These are phyloP conservation scores for Boletus rubropictus DNA, from an alignment of 768 basidiomycete species.

Conservation along the genomic window DNA sequence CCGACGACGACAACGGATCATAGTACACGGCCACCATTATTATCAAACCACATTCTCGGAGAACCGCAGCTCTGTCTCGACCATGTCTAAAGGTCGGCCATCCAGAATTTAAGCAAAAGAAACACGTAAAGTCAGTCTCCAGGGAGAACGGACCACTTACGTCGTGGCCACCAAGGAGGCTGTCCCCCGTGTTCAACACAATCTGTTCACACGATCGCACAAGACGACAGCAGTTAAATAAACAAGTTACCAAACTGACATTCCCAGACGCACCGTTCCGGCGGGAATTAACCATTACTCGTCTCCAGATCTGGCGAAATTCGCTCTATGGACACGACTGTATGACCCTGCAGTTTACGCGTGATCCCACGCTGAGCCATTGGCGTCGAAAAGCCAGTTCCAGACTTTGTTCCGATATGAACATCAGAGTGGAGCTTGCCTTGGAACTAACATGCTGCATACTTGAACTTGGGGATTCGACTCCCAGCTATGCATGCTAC, in stretches of 20 bases:
- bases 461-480: not conserved
- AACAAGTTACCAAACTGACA: too few relatives aligned
- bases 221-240: too few relatives aligned
- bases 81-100: constrained; percentile 2
- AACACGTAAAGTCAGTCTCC: not conserved
- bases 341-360: too few relatives aligned
- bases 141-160: not conserved
- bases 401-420: not conserved
- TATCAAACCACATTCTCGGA: not conserved
- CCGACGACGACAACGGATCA: not conserved
- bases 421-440: too few relatives aligned
- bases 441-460: not conserved
- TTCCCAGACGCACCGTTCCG: too few relatives aligned
- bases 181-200: not conserved
- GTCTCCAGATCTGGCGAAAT: too few relatives aligned
- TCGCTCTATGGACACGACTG: too few relatives aligned
- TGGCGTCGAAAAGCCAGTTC: too few relatives aligned
- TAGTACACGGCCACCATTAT: not conserved
- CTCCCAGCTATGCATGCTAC: not conserved
- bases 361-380: too few relatives aligned
- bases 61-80: not conserved
- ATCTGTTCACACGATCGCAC: not conserved
- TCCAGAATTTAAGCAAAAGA: constrained; percentile 1
- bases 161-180: not conserved
- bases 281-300: too few relatives aligned